Base-by-base conservation (phyloP, 225 moss, liverwort and hornwort genomes). In the Pleurozium schreberi region DNA sequence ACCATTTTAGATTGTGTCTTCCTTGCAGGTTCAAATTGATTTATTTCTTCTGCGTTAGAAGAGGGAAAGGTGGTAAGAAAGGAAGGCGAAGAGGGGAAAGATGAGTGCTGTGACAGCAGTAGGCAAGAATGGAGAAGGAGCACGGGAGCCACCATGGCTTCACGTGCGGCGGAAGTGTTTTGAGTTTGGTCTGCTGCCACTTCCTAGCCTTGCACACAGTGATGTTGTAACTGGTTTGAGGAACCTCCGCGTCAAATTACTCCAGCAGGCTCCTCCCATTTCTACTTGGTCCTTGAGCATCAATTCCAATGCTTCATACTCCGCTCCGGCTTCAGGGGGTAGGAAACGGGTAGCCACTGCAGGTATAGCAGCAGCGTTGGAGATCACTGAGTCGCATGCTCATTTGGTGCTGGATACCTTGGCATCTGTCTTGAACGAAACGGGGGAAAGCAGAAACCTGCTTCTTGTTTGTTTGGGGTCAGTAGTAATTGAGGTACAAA, bases 101-200 rank as follows among this genome's bases (percentile, higher is more conserved):
- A 98, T 98, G 98, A 98, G 95, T 94, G 97, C 95, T 93, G 98
- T 96, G 93, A 90, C 92, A 90, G 93, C 87, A 88, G 81, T 83
- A 86, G 74, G 90, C 88, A 94, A 94, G 87, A 90, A 71, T 85
- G 91, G 93, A 91, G 95, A 93, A 92, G 94, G 92, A 88, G 93
- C 94, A 71, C 94, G 94, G 93, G 97, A 97, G 95, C 95, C 97
- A 57, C 98, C 98, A 85, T 98, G 98, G 97, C 98, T 98, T 93
- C 97, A 97, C 85, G 97, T 96, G 93, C 95, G 98, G 84, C 93
- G 98, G 85, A 96, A 97, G 91, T 96, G 95, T 50, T 98, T 98
- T 91, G 97, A 97, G 91, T 97, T 94, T 92, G 98, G 97, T 71
- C 88, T 95, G 82, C 93, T 98, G 77, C 98, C 98, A 30, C 91